Evolutionary conservation across 2,329 filamentous ascomycete genomes (phyloP).

Genomic region (Aureobasidium vineae): DNA sequence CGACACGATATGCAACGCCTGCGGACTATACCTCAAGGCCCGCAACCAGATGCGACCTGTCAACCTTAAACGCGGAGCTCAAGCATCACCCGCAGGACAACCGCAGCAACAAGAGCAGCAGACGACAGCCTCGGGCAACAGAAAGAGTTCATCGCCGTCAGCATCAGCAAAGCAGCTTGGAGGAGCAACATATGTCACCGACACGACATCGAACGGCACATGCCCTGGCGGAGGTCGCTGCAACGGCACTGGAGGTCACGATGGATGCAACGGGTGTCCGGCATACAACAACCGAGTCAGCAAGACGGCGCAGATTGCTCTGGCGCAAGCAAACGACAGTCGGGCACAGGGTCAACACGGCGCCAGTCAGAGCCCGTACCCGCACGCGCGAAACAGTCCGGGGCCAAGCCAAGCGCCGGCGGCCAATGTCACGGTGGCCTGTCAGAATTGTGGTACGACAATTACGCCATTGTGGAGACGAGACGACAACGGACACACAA

Average conservation of each 20-base stretch:
- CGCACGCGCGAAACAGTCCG: slow-evolving; percentile 28
- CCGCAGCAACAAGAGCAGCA: slow-evolving; percentile 32
- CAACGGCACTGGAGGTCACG: slow-evolving; percentile 92
- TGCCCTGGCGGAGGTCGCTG: slow-evolving; percentile 94
- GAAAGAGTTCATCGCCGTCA: slow-evolving; percentile 18
- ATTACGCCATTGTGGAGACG: slow-evolving; percentile 95
- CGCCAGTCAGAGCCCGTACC: slow-evolving; percentile 26
- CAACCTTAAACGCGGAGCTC: slow-evolving; percentile 75
- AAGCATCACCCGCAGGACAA: slow-evolving; percentile 39
- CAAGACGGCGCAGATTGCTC: slow-evolving; percentile 73
- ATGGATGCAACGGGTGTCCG: slow-evolving; percentile 92
- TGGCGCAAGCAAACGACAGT: slow-evolving; percentile 43
- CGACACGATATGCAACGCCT: slow-evolving; percentile 96
- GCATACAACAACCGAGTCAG: slow-evolving; percentile 96
- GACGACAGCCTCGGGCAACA: slow-evolving; percentile 9
- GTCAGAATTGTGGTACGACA: slow-evolving; percentile 95
- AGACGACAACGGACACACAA: slow-evolving; percentile 92
- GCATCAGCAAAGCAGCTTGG: slow-evolving; percentile 20
- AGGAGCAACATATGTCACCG: slow-evolving; percentile 71
- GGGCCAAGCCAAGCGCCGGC: slow-evolving; percentile 37
- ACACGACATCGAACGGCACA: slow-evolving; percentile 74
- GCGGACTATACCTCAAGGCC: slow-evolving; percentile 90
- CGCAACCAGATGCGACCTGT: slow-evolving; percentile 88
- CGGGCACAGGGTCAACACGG: neutral
- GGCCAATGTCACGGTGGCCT: slow-evolving; percentile 74